Evolutionary conservation across 305 asterid species (phyloP).

Genomic region (Nicotiana rustica): DNA sequence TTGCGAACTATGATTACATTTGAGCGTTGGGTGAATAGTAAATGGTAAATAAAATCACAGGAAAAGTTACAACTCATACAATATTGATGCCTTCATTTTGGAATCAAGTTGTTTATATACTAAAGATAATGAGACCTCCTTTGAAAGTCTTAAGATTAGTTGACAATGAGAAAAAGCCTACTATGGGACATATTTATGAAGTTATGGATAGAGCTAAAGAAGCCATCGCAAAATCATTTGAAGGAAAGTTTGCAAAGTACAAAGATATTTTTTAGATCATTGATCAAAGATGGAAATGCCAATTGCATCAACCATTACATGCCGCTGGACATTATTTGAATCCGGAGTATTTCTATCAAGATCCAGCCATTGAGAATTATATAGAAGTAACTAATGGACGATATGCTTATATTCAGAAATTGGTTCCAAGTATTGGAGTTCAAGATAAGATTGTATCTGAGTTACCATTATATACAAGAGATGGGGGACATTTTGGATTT

Average conservation of each 20-base stretch:
- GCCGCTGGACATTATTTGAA: too few species aligned
- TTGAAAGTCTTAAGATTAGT: background rate
- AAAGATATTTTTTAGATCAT: too few species aligned
- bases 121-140: background rate
- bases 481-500: too few species aligned
- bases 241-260: too few species aligned
- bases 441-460: too few species aligned
- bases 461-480: too few species aligned
- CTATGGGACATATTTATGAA: background rate
- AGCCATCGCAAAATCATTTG: background rate
- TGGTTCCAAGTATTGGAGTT: too few species aligned
- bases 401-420: too few species aligned
- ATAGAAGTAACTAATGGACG: background rate
- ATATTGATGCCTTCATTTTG: background rate
- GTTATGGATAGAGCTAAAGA: constrained; percentile 10
- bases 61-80: background rate
- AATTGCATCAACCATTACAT: too few species aligned
- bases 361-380: background rate
- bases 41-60: background rate
- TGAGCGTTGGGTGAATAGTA: background rate
- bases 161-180: background rate
- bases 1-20: background rate
- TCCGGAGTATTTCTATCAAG: too few species aligned
- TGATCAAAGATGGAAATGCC: too few species aligned
- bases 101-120: background rate